phyloP scores from a whole-genome alignment of 257 asterid species.

The Buddleja alternifolia region DNA sequence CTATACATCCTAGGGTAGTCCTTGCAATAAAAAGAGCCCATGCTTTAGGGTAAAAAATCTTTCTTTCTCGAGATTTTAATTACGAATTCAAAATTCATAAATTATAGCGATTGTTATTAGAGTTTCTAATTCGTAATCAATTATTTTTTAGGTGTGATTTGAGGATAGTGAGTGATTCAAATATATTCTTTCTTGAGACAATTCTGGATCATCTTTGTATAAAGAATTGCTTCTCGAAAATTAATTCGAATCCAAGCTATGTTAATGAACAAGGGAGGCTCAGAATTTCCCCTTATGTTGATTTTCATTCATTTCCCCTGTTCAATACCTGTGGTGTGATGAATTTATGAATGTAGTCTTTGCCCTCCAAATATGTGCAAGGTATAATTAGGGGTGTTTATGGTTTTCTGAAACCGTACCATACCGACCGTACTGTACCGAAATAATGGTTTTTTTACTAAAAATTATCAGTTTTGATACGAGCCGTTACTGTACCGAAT shows the following conservation, averaged over 20 bases:
- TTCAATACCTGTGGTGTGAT: too few species aligned
- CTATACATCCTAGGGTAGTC: slow-evolving; percentile 52
- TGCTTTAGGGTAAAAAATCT: slow-evolving; percentile 56
- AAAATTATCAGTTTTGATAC: too few species aligned
- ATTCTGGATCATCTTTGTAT: slow-evolving; percentile 73
- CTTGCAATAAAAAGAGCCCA: slow-evolving; percentile 59
- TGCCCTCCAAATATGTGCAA: slow-evolving; percentile 61
- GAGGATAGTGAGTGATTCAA: slow-evolving; percentile 92
- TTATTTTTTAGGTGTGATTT: slow-evolving; percentile 69
- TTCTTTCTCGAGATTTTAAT: not conserved
- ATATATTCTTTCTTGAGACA: slow-evolving; percentile 70
- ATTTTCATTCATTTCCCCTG: slow-evolving; percentile 45
- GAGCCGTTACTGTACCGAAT: too few species aligned
- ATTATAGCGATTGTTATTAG: too few species aligned
- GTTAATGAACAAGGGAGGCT: slow-evolving; percentile 71
- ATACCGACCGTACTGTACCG: too few species aligned
- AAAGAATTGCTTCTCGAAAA: slow-evolving; percentile 60
- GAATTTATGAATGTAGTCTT: slow-evolving; percentile 37
- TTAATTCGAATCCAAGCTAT: slow-evolving; percentile 69
- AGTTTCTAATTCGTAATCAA: too few species aligned
- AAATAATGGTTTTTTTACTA: too few species aligned
- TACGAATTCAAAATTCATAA: not conserved
- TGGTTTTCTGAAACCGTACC: too few species aligned
- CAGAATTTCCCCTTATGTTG: slow-evolving; percentile 65
- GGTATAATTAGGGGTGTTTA: too few species aligned